phyloP scores from a whole-genome alignment of 331 rosid species.

The Pyracantha coccinea region DNA sequence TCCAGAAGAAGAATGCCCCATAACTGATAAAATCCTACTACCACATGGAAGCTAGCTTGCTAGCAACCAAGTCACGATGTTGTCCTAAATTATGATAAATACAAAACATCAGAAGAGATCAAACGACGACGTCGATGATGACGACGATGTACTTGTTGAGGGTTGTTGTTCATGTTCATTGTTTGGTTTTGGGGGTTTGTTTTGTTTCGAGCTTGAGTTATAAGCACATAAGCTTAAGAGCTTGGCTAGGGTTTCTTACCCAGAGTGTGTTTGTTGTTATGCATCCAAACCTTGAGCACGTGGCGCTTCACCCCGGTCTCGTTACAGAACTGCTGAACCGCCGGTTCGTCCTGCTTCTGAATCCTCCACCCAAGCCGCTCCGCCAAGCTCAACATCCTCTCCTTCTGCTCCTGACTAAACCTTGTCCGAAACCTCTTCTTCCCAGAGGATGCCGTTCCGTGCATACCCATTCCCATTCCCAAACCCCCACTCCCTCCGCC shows the following conservation, averaged over 20 bases:
- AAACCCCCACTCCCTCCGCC: constrained; percentile 31
- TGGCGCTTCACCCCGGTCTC: constrained; percentile 78
- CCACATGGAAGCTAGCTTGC: not conserved
- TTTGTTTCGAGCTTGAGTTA: not conserved
- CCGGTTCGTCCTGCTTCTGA: constrained; percentile 74
- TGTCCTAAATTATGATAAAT: not conserved
- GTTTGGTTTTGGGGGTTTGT: not conserved
- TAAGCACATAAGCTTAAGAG: not conserved
- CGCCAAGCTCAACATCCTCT: constrained; percentile 70
- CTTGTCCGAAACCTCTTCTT: constrained; percentile 69
- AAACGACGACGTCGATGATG: not conserved
- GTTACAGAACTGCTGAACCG: constrained; percentile 70
- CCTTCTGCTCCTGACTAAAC: constrained; percentile 80
- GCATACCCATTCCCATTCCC: constrained; percentile 1
- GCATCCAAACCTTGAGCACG: constrained; percentile 99
- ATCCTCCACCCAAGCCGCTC: constrained; percentile 72
- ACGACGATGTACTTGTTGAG: not conserved
- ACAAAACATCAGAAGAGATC: not conserved
- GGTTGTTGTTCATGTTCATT: not conserved
- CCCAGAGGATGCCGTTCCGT: constrained; percentile 16
- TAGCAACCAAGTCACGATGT: no score
- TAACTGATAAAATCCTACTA: not conserved
- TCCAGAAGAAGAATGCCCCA: not conserved
- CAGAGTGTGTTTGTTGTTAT: constrained; percentile 95
- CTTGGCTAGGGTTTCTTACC: constrained; percentile 85